Conservation (phyloP, 148 eudicot species). For the Camellia lanceoleosa region DNA sequence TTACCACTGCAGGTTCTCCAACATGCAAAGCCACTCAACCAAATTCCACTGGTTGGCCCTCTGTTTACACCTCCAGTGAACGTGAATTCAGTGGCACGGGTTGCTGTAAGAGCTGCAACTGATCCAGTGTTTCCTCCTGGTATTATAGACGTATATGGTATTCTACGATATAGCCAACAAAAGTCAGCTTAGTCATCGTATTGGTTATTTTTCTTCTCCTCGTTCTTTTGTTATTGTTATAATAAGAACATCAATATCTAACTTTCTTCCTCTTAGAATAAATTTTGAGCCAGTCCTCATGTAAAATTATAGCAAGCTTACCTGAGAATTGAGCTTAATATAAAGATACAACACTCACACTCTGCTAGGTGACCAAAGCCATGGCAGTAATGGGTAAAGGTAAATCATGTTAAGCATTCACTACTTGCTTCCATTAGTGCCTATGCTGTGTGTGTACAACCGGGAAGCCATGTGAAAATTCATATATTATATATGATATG, state of each 20-base stretch:
- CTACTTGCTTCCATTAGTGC: too few relatives aligned
- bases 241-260: neutral
- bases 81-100: constrained; percentile 53
- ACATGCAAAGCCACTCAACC: constrained; percentile 47
- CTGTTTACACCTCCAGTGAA: constrained; percentile 57
- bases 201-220: neutral
- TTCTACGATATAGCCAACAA: constrained; percentile 47
- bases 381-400: too few relatives aligned
- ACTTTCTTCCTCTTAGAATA: neutral
- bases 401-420: too few relatives aligned
- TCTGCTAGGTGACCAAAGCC: too few relatives aligned
- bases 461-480: neutral
- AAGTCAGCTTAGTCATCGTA: constrained; percentile 19
- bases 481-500: neutral
- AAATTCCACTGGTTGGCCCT: constrained; percentile 57
- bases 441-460: neutral
- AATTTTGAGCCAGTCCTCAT: neutral
- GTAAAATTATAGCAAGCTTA: neutral
- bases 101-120: constrained; percentile 61
- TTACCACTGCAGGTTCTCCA: constrained; percentile 45
- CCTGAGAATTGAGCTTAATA: too few relatives aligned
- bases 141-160: constrained; percentile 50
- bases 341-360: too few relatives aligned
- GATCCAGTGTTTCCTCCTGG: constrained; percentile 75
- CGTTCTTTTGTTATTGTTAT: neutral